Conservation (phyloP, 164 flowering plant genomes). For the Magnolia officinalis region DNA sequence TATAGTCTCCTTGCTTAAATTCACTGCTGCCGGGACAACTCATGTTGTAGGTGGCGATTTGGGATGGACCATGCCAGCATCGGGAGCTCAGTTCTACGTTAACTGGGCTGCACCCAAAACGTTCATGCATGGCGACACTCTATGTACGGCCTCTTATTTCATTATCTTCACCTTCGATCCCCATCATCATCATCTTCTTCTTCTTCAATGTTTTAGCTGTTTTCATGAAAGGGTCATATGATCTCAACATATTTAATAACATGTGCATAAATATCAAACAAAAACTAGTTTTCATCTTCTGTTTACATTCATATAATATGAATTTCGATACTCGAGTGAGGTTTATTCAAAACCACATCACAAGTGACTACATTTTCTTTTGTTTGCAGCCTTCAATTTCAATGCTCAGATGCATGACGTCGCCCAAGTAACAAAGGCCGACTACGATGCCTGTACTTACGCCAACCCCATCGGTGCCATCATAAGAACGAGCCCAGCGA, state of each 20-base stretch:
- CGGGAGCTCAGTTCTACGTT: slow-evolving; percentile 2
- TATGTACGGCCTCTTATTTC: slow-evolving; percentile 13
- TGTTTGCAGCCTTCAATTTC: slow-evolving; percentile 32
- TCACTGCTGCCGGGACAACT: background rate
- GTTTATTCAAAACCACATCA: background rate
- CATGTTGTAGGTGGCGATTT: slow-evolving; percentile 11
- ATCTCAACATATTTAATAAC: too few species aligned
- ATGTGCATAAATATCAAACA: too few species aligned
- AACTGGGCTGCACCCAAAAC: slow-evolving; percentile 17
- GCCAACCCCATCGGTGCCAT: slow-evolving; percentile 6
- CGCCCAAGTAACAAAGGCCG: slow-evolving; percentile 25
- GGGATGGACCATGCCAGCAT: slow-evolving; percentile 19
- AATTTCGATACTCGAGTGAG: background rate
- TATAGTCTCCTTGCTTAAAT: slow-evolving; percentile 14
- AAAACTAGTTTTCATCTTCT: background rate
- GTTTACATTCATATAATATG: background rate
- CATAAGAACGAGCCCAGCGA: slow-evolving; percentile 16
- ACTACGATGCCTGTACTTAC: slow-evolving; percentile 23
- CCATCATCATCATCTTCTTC: background rate
- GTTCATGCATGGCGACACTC: slow-evolving; percentile 19
- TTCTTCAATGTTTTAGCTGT: too few species aligned
- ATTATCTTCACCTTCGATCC: too few species aligned
- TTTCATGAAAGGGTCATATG: too few species aligned
- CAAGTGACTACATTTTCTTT: background rate
- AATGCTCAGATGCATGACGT: slow-evolving; percentile 23